Evolutionary conservation across 805 yeast genomes (phyloP).

Genomic region (Sugiyamaella floridensis): DNA sequence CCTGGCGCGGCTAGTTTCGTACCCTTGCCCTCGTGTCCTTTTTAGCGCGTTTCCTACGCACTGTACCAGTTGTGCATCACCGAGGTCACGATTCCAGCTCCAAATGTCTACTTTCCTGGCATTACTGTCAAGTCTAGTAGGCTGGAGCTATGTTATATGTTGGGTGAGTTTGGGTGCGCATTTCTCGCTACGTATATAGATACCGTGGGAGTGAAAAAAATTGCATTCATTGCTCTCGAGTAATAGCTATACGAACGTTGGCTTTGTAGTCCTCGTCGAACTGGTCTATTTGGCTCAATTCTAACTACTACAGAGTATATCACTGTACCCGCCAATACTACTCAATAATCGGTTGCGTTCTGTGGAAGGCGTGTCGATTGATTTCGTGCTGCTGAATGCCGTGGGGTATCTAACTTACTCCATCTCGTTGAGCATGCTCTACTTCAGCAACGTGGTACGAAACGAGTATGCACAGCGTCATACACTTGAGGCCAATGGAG

Average conservation of each 20-base stretch:
- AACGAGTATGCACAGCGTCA: conserved; percentile 31
- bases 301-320: conserved; percentile 25
- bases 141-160: conserved; percentile 20
- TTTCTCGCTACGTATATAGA: neutral
- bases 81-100: neutral
- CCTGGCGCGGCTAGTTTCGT: neutral
- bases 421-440: conserved; percentile 27
- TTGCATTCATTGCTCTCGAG: too few species aligned
- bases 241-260: too few species aligned
- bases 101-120: neutral
- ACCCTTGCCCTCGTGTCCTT: too few species aligned
- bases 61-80: too few species aligned
- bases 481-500: conserved; percentile 17
- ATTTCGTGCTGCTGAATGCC: conserved; percentile 31
- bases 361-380: conserved; percentile 34
- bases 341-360: conserved; percentile 27
- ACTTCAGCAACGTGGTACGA: conserved; percentile 29
- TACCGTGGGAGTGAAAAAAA: too few species aligned
- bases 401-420: conserved; percentile 33
- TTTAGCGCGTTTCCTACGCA: too few species aligned
- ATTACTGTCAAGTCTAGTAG: conserved; percentile 12
- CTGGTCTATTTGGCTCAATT: too few species aligned
- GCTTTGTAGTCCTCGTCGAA: too few species aligned
- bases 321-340: conserved; percentile 33
- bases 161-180: conserved; percentile 15